Evolutionary conservation across 2,329 filamentous ascomycete species (phyloP).

Genomic region (Claviceps lovelessii): DNA sequence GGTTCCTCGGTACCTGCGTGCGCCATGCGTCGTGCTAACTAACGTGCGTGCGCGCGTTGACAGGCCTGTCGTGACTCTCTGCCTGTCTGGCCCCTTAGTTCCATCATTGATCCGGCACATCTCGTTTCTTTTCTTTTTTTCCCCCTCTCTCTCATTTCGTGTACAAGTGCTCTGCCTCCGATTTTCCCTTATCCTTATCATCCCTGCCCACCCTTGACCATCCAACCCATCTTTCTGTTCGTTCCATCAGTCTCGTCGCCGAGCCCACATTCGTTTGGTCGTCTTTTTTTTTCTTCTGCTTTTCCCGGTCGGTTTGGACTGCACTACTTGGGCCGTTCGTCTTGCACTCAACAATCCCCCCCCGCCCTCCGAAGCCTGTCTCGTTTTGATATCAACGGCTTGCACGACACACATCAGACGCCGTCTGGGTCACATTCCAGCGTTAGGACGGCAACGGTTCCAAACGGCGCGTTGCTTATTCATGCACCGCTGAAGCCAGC

Average conservation of each 20-base stretch:
- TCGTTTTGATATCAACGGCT: neutral
- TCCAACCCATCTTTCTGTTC: neutral
- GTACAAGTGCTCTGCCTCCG: neutral
- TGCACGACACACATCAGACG: neutral
- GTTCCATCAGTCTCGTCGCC: neutral
- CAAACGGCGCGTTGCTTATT: neutral
- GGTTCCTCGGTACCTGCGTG: conserved; percentile 2
- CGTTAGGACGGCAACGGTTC: neutral
- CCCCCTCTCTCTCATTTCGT: neutral
- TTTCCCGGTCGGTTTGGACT: neutral
- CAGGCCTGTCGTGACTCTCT: neutral
- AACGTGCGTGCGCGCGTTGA: neutral
- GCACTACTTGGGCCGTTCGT: neutral
- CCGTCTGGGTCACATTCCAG: conserved; percentile 1
- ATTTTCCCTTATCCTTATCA: neutral
- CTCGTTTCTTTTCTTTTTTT: neutral
- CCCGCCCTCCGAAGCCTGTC: neutral
- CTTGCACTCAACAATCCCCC: neutral
- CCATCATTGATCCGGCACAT: neutral
- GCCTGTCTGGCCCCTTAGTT: neutral
- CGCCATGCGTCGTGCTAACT: neutral
- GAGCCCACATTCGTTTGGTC: neutral
- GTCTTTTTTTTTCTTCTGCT: neutral
- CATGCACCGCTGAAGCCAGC: neutral
- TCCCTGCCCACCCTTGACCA: neutral